Base-by-base conservation (phyloP, 2,329 filamentous ascomycete species). In the Trichoderma sp. region DNA sequence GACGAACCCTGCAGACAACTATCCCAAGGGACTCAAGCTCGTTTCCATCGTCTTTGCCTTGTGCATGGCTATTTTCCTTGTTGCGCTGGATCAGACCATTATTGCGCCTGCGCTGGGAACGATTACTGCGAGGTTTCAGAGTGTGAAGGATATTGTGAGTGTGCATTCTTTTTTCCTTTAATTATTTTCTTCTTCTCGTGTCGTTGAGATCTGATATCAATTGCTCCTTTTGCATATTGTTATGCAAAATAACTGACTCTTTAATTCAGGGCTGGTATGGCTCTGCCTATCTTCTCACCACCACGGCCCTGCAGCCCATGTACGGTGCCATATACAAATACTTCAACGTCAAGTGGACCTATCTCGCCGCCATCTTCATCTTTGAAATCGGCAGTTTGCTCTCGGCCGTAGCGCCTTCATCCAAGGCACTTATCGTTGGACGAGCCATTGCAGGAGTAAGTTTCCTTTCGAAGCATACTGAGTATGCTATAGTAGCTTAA, bases 31-130 rank as follows among this genome's bases (percentile, higher is more conserved):
- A 53, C 64, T 80, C 26, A 83, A 80, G 74, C 80, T 85, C 6
- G 30, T 78, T 21, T 77, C 85, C 57, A 83, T 86, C 67, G 81
- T 86, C 72, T 61, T 74, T 6, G 83, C 84, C 4, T 81, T 86
- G 70, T 84, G 83, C 72, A 77, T 86, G 15, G 78, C 83, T 71
- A 80, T 86, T 71, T 86, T 87, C 76, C 81, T 86, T 51, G 84
- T 87, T 58, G 85, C 85, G 3, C 80, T 86, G 12, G 85, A 87
- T 73, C 84, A 86, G 78, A 86, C 85, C 61, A 86, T 86, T 73
- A 85, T 87, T 73, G 84, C 85, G 6, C 86, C 86, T 15, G 86
- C 86, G 1, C 81, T 87, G 21, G 85, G 85, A 24, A 84, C 85
- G 76, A 88, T 88, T 74, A 86, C 85, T 0, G 78, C 79, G 1